A percentile compares a stretch with the other conserved stretches of the same genome.
phyloP scores from a whole-genome alignment of 164 flowering plant species.

The Stephania cephalantha region DNA sequence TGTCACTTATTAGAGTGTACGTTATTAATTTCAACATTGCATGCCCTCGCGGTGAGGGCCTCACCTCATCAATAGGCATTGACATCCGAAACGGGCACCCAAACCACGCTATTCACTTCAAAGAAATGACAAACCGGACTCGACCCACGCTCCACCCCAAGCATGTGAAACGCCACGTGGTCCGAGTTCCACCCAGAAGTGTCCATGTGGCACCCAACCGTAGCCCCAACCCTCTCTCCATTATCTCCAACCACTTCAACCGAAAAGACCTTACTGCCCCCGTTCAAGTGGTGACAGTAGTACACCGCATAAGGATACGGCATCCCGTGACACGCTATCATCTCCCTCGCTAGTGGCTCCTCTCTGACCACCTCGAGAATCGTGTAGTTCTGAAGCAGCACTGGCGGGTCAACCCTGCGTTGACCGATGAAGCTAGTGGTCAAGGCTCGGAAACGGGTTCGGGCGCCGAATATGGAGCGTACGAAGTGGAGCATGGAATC shows the following conservation, averaged over 20 bases:
- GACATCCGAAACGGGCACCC: background rate
- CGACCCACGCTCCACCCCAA: constrained; percentile 1
- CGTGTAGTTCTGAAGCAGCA: constrained; percentile 1
- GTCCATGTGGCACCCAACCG: constrained; percentile 7
- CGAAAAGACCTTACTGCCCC: background rate
- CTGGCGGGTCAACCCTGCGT: too few relatives aligned
- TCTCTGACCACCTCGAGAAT: background rate
- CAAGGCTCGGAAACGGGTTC: constrained; percentile 4
- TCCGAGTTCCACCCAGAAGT: constrained; percentile 5
- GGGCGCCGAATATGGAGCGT: background rate
- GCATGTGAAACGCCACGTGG: constrained; percentile 3
- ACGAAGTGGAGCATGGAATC: constrained; percentile 9
- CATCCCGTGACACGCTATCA: constrained; percentile 6
- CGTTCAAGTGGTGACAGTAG: constrained; percentile 2
- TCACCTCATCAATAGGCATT: too few relatives aligned
- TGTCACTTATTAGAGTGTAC: too few relatives aligned
- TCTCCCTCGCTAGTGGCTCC: background rate
- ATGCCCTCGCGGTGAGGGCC: too few relatives aligned
- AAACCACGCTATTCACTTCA: constrained; percentile 1
- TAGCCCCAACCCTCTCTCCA: constrained; percentile 1
- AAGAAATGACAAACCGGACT: constrained; percentile 10
- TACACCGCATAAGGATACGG: constrained; percentile 7
- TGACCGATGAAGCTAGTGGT: background rate
- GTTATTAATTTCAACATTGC: too few relatives aligned
- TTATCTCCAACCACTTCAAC: background rate